Conservation (phyloP, 2,329 filamentous ascomycete species). For the Fusarium sp. region DNA sequence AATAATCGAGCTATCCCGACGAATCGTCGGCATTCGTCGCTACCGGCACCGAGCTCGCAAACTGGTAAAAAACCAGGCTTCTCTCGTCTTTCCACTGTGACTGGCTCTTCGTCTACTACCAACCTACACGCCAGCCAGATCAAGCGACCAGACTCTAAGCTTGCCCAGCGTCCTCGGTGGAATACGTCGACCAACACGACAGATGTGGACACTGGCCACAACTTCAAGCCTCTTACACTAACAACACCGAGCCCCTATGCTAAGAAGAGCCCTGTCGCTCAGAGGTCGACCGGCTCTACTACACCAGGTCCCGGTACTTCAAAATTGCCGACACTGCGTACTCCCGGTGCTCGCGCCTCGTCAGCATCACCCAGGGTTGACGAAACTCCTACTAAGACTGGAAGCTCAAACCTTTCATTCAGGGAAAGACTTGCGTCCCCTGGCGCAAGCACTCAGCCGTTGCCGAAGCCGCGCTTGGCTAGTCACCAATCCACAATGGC, state of each 20-base stretch:
- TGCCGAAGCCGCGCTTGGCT: conserved; percentile 58
- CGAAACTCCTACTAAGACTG: conserved; percentile 58
- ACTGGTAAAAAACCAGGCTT: conserved; percentile 55
- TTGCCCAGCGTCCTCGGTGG: conserved; percentile 75
- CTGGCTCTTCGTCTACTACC: conserved; percentile 61
- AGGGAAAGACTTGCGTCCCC: conserved; percentile 64
- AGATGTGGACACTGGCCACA: conserved; percentile 73
- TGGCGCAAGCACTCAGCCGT: conserved; percentile 59
- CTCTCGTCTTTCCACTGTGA: conserved; percentile 60
- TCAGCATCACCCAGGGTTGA: conserved; percentile 61
- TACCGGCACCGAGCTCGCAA: conserved; percentile 58
- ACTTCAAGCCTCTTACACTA: conserved; percentile 71
- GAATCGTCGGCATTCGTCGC: conserved; percentile 59
- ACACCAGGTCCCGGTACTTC: conserved; percentile 57
- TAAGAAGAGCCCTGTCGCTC: conserved; percentile 56
- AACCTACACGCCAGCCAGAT: conserved; percentile 53
- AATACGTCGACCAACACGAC: conserved; percentile 73
- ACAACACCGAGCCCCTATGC: conserved; percentile 70
- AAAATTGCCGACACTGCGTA: conserved; percentile 62
- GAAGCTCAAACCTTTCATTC: conserved; percentile 61
- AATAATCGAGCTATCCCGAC: conserved; percentile 59
- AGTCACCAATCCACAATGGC: conserved; percentile 58
- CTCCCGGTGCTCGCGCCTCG: conserved; percentile 57
- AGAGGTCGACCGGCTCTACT: conserved; percentile 57
- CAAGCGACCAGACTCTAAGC: conserved; percentile 58